Conservation (phyloP, 2,329 filamentous ascomycete species). For the Ascochyta clinopodiicola region DNA sequence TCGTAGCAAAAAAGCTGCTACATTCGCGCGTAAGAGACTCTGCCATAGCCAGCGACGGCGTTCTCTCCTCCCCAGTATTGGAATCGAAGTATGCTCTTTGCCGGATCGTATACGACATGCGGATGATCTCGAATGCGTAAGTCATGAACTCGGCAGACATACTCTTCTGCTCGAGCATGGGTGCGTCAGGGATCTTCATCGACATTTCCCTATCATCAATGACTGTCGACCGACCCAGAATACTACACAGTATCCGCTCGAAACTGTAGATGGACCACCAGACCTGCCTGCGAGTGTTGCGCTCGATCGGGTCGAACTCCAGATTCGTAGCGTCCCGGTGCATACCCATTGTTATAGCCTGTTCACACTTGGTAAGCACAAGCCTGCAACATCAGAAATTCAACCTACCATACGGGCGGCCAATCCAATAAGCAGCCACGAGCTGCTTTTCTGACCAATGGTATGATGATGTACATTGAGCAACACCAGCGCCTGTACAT, state of each 20-base stretch:
- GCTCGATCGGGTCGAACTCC: constrained; percentile 45
- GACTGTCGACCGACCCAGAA: constrained; percentile 33
- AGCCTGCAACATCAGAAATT: neutral
- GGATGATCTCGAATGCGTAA: constrained; percentile 16
- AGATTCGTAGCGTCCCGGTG: constrained; percentile 51
- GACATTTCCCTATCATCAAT: constrained; percentile 36
- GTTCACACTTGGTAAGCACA: neutral
- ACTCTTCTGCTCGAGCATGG: constrained; percentile 25
- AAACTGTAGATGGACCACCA: constrained; percentile 39
- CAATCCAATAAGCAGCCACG: constrained; percentile 51
- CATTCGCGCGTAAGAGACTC: constrained; percentile 30
- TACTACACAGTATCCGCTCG: constrained; percentile 34
- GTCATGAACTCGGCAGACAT: constrained; percentile 26
- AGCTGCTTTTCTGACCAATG: constrained; percentile 51
- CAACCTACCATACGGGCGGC: constrained; percentile 48
- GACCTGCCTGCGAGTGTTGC: constrained; percentile 33
- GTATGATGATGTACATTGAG: constrained; percentile 53
- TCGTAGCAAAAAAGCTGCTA: constrained; percentile 22
- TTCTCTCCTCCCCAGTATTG: constrained; percentile 26
- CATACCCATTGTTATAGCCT: constrained; percentile 54
- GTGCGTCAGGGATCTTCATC: constrained; percentile 28
- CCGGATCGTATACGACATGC: constrained; percentile 29
- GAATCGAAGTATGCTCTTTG: constrained; percentile 33
- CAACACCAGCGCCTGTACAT: constrained; percentile 53
- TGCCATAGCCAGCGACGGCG: constrained; percentile 26